Conservation (phyloP, 2,329 filamentous ascomycete species). For the Chaetothyriales sp. region DNA sequence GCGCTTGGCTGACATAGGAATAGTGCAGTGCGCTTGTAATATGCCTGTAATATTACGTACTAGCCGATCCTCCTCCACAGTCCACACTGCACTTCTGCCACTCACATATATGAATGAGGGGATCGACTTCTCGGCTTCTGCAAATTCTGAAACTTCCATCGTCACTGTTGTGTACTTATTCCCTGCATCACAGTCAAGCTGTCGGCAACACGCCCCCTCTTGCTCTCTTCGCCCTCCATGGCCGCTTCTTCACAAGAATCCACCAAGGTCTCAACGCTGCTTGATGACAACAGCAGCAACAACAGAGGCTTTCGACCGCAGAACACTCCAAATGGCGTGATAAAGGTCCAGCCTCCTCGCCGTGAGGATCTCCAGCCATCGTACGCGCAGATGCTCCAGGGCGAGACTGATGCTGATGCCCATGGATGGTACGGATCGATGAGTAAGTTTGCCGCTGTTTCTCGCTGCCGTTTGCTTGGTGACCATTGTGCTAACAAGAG, state of each 20-base stretch:
- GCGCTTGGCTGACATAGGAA: not conserved
- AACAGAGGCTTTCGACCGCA: slow-evolving; percentile 32
- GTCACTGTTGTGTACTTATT: not conserved
- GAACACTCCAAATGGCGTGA: slow-evolving; percentile 32
- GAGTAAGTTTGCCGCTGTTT: slow-evolving; percentile 42
- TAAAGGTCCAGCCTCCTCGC: slow-evolving; percentile 63
- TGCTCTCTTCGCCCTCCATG: not conserved
- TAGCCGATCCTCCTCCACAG: too few relatives aligned
- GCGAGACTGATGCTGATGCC: slow-evolving; percentile 50
- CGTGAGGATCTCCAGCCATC: slow-evolving; percentile 72
- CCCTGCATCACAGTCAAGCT: not conserved
- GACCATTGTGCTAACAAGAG: slow-evolving; percentile 3
- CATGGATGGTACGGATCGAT: slow-evolving; percentile 84
- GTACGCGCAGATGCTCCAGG: slow-evolving; percentile 54
- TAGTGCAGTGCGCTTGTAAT: not conserved
- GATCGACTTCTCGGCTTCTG: too few relatives aligned
- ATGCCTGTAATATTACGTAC: too few relatives aligned
- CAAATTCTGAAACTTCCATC: not conserved
- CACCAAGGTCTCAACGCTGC: not conserved
- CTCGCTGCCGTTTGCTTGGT: not conserved
- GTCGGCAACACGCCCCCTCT: not conserved
- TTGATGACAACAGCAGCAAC: not conserved
- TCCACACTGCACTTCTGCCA: not conserved
- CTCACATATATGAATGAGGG: not conserved
- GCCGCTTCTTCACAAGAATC: not conserved